Evolutionary conservation across 2,329 filamentous ascomycete species (phyloP).

Genomic region (Fusarium sp.): DNA sequence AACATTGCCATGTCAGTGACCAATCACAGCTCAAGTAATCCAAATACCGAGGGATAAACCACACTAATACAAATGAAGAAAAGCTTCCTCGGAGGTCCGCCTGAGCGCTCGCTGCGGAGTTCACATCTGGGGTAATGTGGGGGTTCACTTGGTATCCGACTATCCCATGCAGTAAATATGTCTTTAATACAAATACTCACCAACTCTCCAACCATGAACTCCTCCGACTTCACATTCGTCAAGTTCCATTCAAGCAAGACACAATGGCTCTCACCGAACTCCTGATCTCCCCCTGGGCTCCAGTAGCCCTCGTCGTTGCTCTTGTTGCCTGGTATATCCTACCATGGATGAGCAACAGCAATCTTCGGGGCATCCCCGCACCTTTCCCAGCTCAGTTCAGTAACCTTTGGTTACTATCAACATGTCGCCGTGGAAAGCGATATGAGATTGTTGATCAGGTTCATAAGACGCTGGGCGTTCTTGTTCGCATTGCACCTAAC

Average conservation of each 20-base stretch:
- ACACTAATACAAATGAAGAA: neutral
- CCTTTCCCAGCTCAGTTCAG: slow-evolving; percentile 76
- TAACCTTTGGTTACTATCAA: slow-evolving; percentile 83
- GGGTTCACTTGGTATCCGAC: neutral
- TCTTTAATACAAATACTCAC: slow-evolving; percentile 26
- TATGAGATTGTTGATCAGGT: slow-evolving; percentile 74
- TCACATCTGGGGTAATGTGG: slow-evolving; percentile 23
- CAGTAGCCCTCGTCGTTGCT: slow-evolving; percentile 17
- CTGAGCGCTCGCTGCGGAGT: neutral
- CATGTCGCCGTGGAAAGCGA: slow-evolving; percentile 74
- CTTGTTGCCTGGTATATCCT: slow-evolving; percentile 37
- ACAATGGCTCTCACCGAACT: slow-evolving; percentile 42
- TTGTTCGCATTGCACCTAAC: slow-evolving; percentile 86
- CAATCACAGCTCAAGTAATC: neutral
- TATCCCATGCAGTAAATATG: neutral
- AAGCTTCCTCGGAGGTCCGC: slow-evolving; percentile 19
- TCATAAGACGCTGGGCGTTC: slow-evolving; percentile 80
- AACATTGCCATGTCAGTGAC: too few species aligned
- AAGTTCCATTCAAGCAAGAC: too few species aligned
- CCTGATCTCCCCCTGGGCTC: slow-evolving; percentile 41
- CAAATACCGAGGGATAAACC: slow-evolving; percentile 10
- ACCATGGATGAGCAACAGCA: slow-evolving; percentile 64
- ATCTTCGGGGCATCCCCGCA: slow-evolving; percentile 69
- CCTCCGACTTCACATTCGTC: neutral
- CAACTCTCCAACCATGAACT: neutral